Evolutionary conservation across 345 rosid species (phyloP), one percentile per base, ranked within the genome.

Genomic region (Sisymbrium altissimum): DNA sequence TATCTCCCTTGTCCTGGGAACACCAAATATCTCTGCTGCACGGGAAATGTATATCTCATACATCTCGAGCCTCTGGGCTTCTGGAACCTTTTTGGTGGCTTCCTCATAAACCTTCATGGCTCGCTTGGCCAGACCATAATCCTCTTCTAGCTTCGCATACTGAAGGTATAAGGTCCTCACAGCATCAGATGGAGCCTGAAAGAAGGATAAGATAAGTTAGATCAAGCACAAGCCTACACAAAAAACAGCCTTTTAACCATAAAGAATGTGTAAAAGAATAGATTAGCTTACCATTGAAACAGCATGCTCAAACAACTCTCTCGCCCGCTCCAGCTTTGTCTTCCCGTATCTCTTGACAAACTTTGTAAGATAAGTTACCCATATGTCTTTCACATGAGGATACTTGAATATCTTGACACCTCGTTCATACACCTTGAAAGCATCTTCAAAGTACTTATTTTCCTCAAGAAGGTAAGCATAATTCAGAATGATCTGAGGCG

Each of bases 331-430:
- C 64, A 95, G 82, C 80, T 92, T 95, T 14, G 90, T 76, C 84
- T 83, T 92, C 57, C 98, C 97, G 66, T 90, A 92, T 80, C 98
- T 85, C 81, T 86, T 87, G 10, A 95, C 96, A 44, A 95, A 92
- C 78, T 95, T 95, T 14, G 98, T 82, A 43, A 95, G 87, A 81
- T 90, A 95, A 0, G 96, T 90, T 9, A 89, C 92, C 99, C 99
- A 95, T 33, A 90, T 82, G 73, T 95, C 98, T 80, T 92, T 92
- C 57, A 92, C 99, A 48, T 92, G 99, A 27, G 99, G 99, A 72
- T 95, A 89, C 80, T 95, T 95, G 71, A 92, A 95, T 77, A 95
- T 90, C 84, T 92, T 95, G 72, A 95, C 96, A 53, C 99, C 98
- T 76, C 96, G 85, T 84, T 95, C 98, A 72, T 95, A 92, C 32